Conservation (phyloP, 169 alveolate genomes). For the Eimeria acervulina region DNA sequence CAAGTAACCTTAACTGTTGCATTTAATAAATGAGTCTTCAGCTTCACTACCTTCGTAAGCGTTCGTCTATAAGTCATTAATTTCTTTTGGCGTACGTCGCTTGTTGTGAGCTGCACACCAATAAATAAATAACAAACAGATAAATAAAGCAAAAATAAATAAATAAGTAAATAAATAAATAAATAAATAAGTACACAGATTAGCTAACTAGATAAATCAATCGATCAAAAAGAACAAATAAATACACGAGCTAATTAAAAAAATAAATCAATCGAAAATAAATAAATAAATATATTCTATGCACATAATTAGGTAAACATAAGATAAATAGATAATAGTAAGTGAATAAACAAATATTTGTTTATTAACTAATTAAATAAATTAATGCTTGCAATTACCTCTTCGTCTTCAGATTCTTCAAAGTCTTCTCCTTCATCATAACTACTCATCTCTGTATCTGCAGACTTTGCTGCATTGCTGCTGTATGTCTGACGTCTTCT, state of each 20-base stretch:
- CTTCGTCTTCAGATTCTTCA: conserved; percentile 75
- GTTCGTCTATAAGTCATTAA: conserved; percentile 65
- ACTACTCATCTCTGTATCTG: conserved; percentile 79
- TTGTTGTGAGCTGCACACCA: conserved; percentile 72
- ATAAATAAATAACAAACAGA: too few relatives aligned
- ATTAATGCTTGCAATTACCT: too few relatives aligned
- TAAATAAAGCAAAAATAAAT: too few relatives aligned
- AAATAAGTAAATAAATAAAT: too few relatives aligned
- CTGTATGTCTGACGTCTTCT: conserved; percentile 79
- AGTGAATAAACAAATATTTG: too few relatives aligned
- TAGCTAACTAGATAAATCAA: neutral
- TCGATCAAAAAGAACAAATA: too few relatives aligned
- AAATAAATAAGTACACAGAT: too few relatives aligned
- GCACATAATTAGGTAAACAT: too few relatives aligned
- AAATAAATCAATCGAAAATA: neutral
- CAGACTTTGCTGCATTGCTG: conserved; percentile 65
- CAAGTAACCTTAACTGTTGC: conserved; percentile 84
- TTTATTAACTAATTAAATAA: too few relatives aligned
- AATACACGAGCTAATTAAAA: too few relatives aligned
- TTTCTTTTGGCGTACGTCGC: conserved; percentile 81
- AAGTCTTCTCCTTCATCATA: conserved; percentile 76
- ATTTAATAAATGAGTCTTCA: conserved; percentile 74
- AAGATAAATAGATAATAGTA: too few relatives aligned
- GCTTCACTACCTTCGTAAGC: conserved; percentile 79
- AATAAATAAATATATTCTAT: too few relatives aligned